phyloP scores from a whole-genome alignment of 2,329 filamentous ascomycete genomes.

The Calonectria montana region DNA sequence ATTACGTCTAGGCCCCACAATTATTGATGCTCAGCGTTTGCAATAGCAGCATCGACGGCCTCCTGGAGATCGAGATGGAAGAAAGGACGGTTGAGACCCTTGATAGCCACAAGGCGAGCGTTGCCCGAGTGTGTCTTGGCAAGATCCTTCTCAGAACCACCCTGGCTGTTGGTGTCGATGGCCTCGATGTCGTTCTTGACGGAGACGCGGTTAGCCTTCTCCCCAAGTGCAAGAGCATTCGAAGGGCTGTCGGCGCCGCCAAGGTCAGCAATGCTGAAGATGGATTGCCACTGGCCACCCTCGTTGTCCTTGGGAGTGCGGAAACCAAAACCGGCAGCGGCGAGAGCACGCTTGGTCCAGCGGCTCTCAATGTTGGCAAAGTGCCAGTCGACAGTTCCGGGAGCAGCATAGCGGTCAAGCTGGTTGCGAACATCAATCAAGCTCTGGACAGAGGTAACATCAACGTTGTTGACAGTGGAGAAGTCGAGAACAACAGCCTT shows the following conservation, averaged over 20 bases:
- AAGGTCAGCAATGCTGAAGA: constrained; percentile 93
- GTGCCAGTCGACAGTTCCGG: constrained; percentile 60
- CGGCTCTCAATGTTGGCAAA: constrained; percentile 65
- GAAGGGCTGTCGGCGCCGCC: constrained; percentile 75
- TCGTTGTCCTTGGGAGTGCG: constrained; percentile 46
- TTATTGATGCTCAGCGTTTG: constrained; percentile 45
- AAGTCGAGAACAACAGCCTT: constrained; percentile 68
- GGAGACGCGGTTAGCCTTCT: constrained; percentile 54
- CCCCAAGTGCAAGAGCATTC: constrained; percentile 68
- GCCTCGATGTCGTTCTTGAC: constrained; percentile 45
- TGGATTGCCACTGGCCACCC: constrained; percentile 70
- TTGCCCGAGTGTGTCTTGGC: constrained; percentile 41
- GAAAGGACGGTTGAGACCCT: constrained; percentile 62
- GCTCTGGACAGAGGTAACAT: constrained; percentile 65
- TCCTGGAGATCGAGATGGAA: constrained; percentile 65
- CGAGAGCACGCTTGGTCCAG: constrained; percentile 68
- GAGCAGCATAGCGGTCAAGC: constrained; percentile 62
- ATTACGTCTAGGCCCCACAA: neutral
- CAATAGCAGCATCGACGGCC: constrained; percentile 58
- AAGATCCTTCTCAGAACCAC: constrained; percentile 42
- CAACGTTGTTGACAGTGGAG: constrained; percentile 65
- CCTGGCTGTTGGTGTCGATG: constrained; percentile 35
- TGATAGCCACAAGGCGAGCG: constrained; percentile 51
- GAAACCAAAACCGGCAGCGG: constrained; percentile 64
- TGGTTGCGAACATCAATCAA: constrained; percentile 66